Conservation (phyloP, 2,329 filamentous ascomycete species). For the Trichoderma brevicompactum region DNA sequence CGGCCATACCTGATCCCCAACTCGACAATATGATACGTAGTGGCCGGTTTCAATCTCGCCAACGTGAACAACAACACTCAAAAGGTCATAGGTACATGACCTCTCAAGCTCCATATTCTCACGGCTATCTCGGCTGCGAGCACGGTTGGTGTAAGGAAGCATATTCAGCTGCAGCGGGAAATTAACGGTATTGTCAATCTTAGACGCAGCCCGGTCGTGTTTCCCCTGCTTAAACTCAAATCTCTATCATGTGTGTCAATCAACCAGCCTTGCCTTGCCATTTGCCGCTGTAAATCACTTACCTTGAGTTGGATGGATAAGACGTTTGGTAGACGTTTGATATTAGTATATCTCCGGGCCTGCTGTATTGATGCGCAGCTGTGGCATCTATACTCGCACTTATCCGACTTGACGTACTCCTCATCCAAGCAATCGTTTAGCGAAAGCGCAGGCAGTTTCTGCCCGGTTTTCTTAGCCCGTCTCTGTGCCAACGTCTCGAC, state of each 20-base stretch:
- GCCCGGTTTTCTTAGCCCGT: slow-evolving; percentile 58
- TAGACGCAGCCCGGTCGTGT: slow-evolving; percentile 73
- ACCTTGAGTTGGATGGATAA: slow-evolving; percentile 93
- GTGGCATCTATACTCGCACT: slow-evolving; percentile 85
- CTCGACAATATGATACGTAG: slow-evolving; percentile 86
- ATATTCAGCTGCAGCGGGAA: slow-evolving; percentile 90
- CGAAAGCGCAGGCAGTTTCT: slow-evolving; percentile 50
- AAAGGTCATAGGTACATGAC: slow-evolving; percentile 81
- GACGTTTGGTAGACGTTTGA: slow-evolving; percentile 85
- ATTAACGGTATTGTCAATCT: slow-evolving; percentile 83
- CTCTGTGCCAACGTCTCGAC: slow-evolving; percentile 77
- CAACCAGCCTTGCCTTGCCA: background rate
- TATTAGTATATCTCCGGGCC: slow-evolving; percentile 80
- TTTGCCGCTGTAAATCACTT: slow-evolving; percentile 32
- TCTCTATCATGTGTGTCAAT: slow-evolving; percentile 45
- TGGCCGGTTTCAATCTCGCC: slow-evolving; percentile 92
- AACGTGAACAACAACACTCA: slow-evolving; percentile 90
- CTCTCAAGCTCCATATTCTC: slow-evolving; percentile 63
- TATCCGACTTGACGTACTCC: slow-evolving; percentile 84
- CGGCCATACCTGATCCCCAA: slow-evolving; percentile 65
- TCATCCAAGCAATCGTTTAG: slow-evolving; percentile 78
- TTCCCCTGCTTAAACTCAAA: slow-evolving; percentile 74
- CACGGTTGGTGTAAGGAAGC: slow-evolving; percentile 81
- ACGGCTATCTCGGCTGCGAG: slow-evolving; percentile 54
- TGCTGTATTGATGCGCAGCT: slow-evolving; percentile 78